Evolutionary conservation across 495 filamentous ascomycete genomes (phyloP).

Genomic region (Lepraria neglecta): DNA sequence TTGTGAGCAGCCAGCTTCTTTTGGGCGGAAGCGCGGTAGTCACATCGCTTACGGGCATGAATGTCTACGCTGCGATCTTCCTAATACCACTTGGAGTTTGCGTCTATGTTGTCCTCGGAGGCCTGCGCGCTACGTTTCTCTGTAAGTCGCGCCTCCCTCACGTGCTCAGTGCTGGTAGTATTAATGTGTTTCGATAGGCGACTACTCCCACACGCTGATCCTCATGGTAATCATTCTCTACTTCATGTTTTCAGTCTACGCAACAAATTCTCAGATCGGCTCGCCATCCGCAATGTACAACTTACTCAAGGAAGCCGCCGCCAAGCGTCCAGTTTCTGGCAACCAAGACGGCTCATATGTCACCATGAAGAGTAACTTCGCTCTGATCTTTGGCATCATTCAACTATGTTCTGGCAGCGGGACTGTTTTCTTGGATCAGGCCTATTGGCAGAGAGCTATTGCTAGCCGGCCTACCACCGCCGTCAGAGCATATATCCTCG

Average conservation of each 20-base stretch:
- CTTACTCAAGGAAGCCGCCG: conserved; percentile 41
- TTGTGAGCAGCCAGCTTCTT: conserved; percentile 38
- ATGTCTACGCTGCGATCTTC: conserved; percentile 41
- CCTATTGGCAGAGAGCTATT: conserved; percentile 47
- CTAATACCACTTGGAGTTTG: conserved; percentile 40
- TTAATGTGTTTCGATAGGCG: conserved; percentile 22
- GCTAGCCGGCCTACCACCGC: conserved; percentile 41
- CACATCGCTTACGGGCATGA: conserved; percentile 41
- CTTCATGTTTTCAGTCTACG: conserved; percentile 45
- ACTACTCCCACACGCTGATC: conserved; percentile 44
- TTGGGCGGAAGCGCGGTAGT: conserved; percentile 41
- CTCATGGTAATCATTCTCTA: conserved; percentile 39
- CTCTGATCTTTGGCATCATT: conserved; percentile 38
- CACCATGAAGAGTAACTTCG: conserved; percentile 46
- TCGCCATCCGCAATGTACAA: conserved; percentile 43
- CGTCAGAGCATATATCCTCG: conserved; percentile 45
- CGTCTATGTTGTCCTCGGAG: conserved; percentile 41
- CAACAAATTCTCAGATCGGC: conserved; percentile 41
- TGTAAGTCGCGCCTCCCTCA: neutral
- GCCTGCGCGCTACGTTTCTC: conserved; percentile 36
- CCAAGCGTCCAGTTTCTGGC: conserved; percentile 40
- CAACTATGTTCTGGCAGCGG: conserved; percentile 33
- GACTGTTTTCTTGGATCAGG: conserved; percentile 43
- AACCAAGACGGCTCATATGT: conserved; percentile 49
- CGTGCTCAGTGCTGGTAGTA: neutral